Evolutionary conservation across 192 early-diverging fungal species (phyloP).

Genomic region (Thamnidium elegans): DNA sequence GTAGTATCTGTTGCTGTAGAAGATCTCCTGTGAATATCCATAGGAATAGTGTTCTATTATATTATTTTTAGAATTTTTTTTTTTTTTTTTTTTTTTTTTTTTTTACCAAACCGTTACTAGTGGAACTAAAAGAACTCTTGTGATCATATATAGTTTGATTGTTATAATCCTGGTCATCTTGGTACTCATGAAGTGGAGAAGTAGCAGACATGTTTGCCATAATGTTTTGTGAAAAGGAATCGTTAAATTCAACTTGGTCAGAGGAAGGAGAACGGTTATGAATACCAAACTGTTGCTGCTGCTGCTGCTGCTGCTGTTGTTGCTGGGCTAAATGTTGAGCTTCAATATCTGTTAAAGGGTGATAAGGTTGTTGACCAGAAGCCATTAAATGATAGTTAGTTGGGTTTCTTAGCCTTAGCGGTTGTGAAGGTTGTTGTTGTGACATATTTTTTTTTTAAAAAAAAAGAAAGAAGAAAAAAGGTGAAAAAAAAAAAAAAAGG

Average conservation of each 20-base stretch:
- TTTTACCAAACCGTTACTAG: not conserved
- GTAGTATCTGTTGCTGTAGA: conserved; percentile 2
- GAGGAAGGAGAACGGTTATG: not conserved
- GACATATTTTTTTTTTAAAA: too few relatives aligned
- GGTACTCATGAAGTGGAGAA: not conserved
- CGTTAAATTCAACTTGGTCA: not conserved
- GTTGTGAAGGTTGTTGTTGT: too few relatives aligned
- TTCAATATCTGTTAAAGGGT: not conserved
- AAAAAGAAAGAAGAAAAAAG: too few relatives aligned
- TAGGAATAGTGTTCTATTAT: not conserved
- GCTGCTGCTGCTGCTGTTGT: not conserved
- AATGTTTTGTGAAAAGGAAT: conserved; percentile 8
- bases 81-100: too few relatives aligned
- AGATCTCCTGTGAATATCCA: conserved; percentile 11
- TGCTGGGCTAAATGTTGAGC: not conserved
- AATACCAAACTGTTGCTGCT: not conserved
- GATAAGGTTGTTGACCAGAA: not conserved
- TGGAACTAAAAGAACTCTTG: not conserved
- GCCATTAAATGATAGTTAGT: not conserved
- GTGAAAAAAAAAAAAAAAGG: too few relatives aligned
- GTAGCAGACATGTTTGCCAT: not conserved
- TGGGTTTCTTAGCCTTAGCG: not conserved
- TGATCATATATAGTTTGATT: not conserved
- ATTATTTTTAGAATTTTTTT: too few relatives aligned
- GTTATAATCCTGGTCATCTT: not conserved